phyloP scores from a whole-genome alignment of 306 rosid species.

The Dalbergia cochinchinensis region DNA sequence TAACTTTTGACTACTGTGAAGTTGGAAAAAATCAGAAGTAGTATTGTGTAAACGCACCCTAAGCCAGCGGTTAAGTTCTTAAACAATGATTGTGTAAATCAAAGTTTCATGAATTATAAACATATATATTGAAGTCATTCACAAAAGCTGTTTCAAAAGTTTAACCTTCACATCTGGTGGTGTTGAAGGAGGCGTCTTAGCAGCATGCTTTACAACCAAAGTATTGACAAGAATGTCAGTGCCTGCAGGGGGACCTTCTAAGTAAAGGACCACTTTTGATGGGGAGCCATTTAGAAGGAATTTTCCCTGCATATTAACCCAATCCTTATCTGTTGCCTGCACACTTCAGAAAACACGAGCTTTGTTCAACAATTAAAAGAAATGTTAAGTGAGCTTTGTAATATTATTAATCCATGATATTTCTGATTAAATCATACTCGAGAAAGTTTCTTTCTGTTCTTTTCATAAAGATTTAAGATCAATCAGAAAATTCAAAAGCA shows the following conservation, averaged over 20 bases:
- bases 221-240: slow-evolving; percentile 88
- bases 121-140: slow-evolving; percentile 31
- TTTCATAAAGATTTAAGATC: slow-evolving; percentile 38
- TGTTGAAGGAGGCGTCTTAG: slow-evolving; percentile 76
- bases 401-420: slow-evolving; percentile 14
- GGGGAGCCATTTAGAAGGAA: slow-evolving; percentile 91
- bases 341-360: slow-evolving; percentile 64
- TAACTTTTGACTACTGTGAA: too few species aligned
- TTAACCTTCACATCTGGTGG: slow-evolving; percentile 73
- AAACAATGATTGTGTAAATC: slow-evolving; percentile 6
- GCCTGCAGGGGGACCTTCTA: slow-evolving; percentile 93
- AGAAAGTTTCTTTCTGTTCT: slow-evolving; percentile 18
- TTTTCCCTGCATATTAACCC: slow-evolving; percentile 87
- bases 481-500: slow-evolving; percentile 23
- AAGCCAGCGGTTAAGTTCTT: slow-evolving; percentile 16
- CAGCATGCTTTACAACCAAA: slow-evolving; percentile 84
- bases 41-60: too few species aligned
- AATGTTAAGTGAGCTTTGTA: slow-evolving; percentile 27
- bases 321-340: slow-evolving; percentile 95
- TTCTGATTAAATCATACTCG: neutral
- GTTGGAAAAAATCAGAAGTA: too few species aligned
- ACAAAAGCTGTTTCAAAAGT: slow-evolving; percentile 12
- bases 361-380: slow-evolving; percentile 45
- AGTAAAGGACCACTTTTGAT: slow-evolving; percentile 78
- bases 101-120: slow-evolving; percentile 33